Evolutionary conservation across 2,329 filamentous ascomycete genomes (phyloP), one percentile per base, ranked within the genome.

Genomic region (Daldinia sp.): DNA sequence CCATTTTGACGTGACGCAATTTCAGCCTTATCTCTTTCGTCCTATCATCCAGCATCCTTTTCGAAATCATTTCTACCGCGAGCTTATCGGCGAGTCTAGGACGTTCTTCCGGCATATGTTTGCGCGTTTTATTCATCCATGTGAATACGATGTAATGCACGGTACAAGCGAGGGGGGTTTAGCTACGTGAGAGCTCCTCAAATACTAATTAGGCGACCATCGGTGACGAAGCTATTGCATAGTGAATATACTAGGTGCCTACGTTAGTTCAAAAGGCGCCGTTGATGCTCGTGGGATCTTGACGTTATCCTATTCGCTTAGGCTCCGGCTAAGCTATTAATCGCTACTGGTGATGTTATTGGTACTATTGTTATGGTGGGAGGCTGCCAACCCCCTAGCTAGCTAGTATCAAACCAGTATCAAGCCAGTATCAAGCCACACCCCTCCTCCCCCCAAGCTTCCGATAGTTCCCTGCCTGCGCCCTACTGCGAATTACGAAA

Each of bases 221-320:
- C 25, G 23, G 32, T 54, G 43, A 65, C 58, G 41, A 62, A 79
- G 15, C 80, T 81, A 80, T 81, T 80, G 77, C 75, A 78, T 74
- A 75, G 75, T 78, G 75, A 77, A 78, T 74, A 76, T 81, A 76
- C 75, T 77, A 75, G 74, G 75, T 79, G 58, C 37, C 37, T 63
- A 15, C 19, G 23, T 48, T 48, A 29, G 45, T 50, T 50, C 32
- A 58, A 52, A 55, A 32, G 49, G 43, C 51, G 19, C 34, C 60
- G 55, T 64, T 62, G 49, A 66, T 68, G 58, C 78, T 75, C 79
- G 78, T 80, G 79, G 76, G 63, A 69, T 64, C 54, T 75, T 69
- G 68, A 72, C 71, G 74, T 64, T 71, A 66, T 77, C 73, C 73
- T 70, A 80, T 81, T 80, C 77, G 78, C 64, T 66, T 68, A 62